Evolutionary conservation across 2,329 filamentous ascomycete species (phyloP), one percentile per base, ranked within the genome.

Genomic region (Colletotrichum abscissum): DNA sequence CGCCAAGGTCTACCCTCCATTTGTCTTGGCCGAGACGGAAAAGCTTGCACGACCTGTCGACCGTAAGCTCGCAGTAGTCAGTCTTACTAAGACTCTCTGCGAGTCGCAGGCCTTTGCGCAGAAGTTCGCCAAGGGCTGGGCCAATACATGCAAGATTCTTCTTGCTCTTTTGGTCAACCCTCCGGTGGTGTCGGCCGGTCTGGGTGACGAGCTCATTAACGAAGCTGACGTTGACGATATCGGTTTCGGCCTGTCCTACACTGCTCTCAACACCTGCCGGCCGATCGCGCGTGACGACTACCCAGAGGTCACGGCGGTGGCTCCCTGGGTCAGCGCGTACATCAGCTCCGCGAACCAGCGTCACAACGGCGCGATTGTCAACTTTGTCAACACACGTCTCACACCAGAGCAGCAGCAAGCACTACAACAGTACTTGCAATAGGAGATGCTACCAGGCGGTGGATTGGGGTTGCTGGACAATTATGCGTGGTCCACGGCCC

Each of bases 201-300:
- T 88, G 46, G 92, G 92, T 70, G 92, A 94, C 75, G 95, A 97
- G 76, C 85, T 94, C 63, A 92, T 97, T 75, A 90, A 91, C 12
- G 97, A 98, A 80, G 92, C 95, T 3, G 96, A 98, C 78, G 94
- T 98, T 30, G 97, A 99, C 78, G 97, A 99, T 81, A 92, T 98
- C 76, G 93, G 94, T 33, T 99, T 99, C 79, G 97, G 97, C 30
- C 92, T 98, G 76, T 96, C 95, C 9, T 99, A 97, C 84, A 98
- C 97, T 0, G 92, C 94, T 38, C 89, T 99, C 75, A 97, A 96
- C 85, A 98, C 96, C 0, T 97, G 96, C 85, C 94, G 93, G 81
- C 92, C 92, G 72, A 86, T 90, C 4, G 85, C 90, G 1, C 88
- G 88, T 64, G 97, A 98, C 81, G 93, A 95, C 24, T 98, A 95